A percentile compares a stretch with the other conserved stretches of the same genome.
Conservation (phyloP, 495 filamentous ascomycete species). For the Neurospora hispaniola region DNA sequence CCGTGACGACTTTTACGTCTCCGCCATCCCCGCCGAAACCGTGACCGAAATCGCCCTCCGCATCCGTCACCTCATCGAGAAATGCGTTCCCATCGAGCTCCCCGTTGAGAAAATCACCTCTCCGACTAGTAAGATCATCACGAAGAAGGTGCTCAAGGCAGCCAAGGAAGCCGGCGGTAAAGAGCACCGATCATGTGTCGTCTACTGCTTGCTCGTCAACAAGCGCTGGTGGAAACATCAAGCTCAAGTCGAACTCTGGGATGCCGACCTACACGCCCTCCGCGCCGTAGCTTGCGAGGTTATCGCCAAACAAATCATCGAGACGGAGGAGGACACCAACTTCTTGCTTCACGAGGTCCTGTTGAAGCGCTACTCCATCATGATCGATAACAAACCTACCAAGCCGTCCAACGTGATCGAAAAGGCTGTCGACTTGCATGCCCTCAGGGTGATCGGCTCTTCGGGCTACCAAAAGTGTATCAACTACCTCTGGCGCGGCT, state of each 20-base stretch:
- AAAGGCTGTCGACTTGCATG: conserved; percentile 85
- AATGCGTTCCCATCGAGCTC: conserved; percentile 79
- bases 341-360: conserved; percentile 71
- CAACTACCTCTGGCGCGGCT: conserved; percentile 83
- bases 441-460: conserved; percentile 73
- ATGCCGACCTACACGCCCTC: conserved; percentile 70
- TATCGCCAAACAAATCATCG: conserved; percentile 90
- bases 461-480: conserved; percentile 95
- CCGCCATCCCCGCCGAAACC: conserved; percentile 53
- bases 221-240: conserved; percentile 87
- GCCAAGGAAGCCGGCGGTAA: conserved; percentile 70
- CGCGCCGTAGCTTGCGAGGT: conserved; percentile 84
- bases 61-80: conserved; percentile 83
- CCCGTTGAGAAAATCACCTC: conserved; percentile 58
- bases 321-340: conserved; percentile 62
- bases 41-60: conserved; percentile 84
- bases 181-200: conserved; percentile 65
- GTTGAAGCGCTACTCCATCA: conserved; percentile 83
- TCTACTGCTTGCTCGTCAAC: conserved; percentile 76
- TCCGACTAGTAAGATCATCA: conserved; percentile 78
- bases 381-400: conserved; percentile 59
- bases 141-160: conserved; percentile 61
- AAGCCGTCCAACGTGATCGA: conserved; percentile 78
- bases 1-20: conserved; percentile 39
- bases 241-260: conserved; percentile 74